Evolutionary conservation across 192 early-diverging fungal species (phyloP), one percentile per base, ranked within the genome.

Genomic region (Coemansia sp.): DNA sequence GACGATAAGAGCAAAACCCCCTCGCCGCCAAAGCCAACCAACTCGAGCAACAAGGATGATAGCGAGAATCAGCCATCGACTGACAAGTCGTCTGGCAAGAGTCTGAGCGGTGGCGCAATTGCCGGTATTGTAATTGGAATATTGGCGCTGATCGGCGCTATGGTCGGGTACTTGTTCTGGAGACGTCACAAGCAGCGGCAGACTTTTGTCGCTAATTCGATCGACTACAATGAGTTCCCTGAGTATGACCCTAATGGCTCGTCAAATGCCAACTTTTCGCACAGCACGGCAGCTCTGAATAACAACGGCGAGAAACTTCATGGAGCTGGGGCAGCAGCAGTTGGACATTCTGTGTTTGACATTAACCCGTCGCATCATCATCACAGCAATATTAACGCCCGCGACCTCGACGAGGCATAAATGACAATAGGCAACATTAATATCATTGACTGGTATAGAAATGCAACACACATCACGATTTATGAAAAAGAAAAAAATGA

Each of bases 201-300:
- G 50, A 70, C 68, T 39, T 78, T 55, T 27, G 49, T 69, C 4
- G 70, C 71, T 0, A 78, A 74, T 64, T 66, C 64, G 11, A 66
- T 83, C 34, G 76, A 83, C 57, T 83, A 83, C 27, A 83, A 74
- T 53, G 80, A 83, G 63, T 83, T 83, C 72, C 80, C 80, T 22
- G 80, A 83, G 22, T 83, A 74, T 64, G 80, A 83, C 43, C 80
- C 80, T 0, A 39, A 62, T 18, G 40, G 50, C 36, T 13, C 58
- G 27, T 70, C 69, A 3, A 20, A 57, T 52, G 29, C 69, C n/a
- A 52, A 72, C 1, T 43, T 63, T 31, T 5, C 46, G 6, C 49
- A 34, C 34, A 34, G 52, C 18, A 39, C 46, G 20, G 50, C 70
- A 0, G 50, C 50, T 11, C 52, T 63, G 6, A 65, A 64, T 53